Conservation (phyloP, 805 yeast species). For the Schizosaccharomyces japonicus region DNA sequence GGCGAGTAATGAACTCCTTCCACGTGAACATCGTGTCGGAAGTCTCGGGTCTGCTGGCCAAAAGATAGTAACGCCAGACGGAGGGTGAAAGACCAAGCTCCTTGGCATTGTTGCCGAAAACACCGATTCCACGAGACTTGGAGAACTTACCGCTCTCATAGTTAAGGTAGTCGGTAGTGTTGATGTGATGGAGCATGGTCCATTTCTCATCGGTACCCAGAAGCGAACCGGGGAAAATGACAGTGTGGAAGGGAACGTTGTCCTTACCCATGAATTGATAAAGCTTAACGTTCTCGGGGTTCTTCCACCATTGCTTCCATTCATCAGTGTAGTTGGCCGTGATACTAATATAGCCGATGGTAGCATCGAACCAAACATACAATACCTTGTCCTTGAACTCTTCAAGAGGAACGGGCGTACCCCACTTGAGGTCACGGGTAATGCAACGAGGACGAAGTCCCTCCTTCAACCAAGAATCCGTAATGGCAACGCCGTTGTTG, state of each 20-base stretch:
- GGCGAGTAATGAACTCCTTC: slow-evolving; percentile 83
- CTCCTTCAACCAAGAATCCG: slow-evolving; percentile 80
- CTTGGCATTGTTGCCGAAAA: slow-evolving; percentile 90
- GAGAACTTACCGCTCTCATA: slow-evolving; percentile 97
- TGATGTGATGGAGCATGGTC: slow-evolving; percentile 77
- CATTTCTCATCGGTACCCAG: slow-evolving; percentile 72
- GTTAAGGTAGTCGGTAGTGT: slow-evolving; percentile 81
- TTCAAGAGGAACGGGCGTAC: slow-evolving; percentile 87
- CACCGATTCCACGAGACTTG: slow-evolving; percentile 93
- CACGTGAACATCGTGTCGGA: slow-evolving; percentile 94
- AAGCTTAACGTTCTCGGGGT: slow-evolving; percentile 67
- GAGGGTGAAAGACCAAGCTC: slow-evolving; percentile 77
- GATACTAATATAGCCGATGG: slow-evolving; percentile 87
- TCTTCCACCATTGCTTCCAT: slow-evolving; percentile 87
- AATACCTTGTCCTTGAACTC: slow-evolving; percentile 71
- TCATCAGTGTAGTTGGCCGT: slow-evolving; percentile 70
- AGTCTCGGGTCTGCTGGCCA: slow-evolving; percentile 80
- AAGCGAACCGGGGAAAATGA: slow-evolving; percentile 83
- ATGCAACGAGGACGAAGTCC: slow-evolving; percentile 87
- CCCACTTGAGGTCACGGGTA: slow-evolving; percentile 94
- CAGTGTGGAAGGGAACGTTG: slow-evolving; percentile 95
- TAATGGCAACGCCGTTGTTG: slow-evolving; percentile 66
- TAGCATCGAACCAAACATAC: slow-evolving; percentile 97
- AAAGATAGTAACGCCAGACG: slow-evolving; percentile 92
- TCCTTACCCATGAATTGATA: slow-evolving; percentile 99